Conservation (phyloP, 2,329 filamentous ascomycete species). For the Zarea fungicola region DNA sequence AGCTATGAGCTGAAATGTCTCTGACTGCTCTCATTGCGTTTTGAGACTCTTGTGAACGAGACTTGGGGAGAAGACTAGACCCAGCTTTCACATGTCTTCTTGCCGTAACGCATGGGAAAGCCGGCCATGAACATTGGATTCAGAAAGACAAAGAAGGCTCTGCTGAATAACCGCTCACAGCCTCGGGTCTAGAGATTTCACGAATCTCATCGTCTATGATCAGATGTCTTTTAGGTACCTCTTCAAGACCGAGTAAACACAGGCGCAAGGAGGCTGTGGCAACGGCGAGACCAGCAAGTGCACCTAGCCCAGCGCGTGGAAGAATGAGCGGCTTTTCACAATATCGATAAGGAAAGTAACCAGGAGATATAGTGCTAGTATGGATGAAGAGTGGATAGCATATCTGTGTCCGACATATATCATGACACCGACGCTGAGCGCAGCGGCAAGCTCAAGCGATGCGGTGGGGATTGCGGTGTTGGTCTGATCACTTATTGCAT, state of each 20-base stretch:
- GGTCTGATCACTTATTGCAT: not conserved
- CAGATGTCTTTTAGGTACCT: conserved; percentile 21
- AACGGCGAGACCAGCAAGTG: conserved; percentile 24
- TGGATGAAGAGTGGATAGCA: conserved; percentile 26
- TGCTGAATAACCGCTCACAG: not conserved
- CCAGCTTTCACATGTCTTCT: not conserved
- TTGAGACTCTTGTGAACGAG: not conserved
- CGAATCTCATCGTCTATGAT: not conserved
- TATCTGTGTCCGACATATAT: conserved; percentile 25
- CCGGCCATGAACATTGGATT: not conserved
- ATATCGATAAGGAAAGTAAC: conserved; percentile 28
- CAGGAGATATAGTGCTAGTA: conserved; percentile 28
- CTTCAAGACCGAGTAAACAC: conserved; percentile 26
- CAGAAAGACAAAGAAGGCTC: not conserved
- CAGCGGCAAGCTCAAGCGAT: not conserved
- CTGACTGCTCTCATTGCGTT: not conserved
- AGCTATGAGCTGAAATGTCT: not conserved
- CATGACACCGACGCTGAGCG: not conserved
- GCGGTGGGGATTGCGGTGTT: not conserved
- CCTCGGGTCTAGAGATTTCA: not conserved
- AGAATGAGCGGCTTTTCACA: conserved; percentile 27
- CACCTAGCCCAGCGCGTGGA: conserved; percentile 20
- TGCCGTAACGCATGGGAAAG: not conserved
- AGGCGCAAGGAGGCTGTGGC: conserved; percentile 22
- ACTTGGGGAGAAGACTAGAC: not conserved